Base-by-base conservation (phyloP, 1,139 yeast genomes). In the Sugiyamaella novakii region DNA sequence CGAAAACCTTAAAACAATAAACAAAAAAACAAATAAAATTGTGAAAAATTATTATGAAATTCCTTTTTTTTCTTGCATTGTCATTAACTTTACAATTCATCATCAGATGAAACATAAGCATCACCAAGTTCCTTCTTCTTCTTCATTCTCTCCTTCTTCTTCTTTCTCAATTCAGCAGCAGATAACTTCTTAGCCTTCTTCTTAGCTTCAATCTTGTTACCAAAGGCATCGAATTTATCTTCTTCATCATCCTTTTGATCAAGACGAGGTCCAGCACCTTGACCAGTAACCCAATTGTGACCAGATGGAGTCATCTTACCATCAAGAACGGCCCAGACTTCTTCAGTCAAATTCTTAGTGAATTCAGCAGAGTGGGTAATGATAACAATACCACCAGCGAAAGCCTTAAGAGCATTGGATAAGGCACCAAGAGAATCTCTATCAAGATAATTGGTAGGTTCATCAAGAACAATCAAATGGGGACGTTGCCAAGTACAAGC, bases 401-500 rank as follows among this genome's bases (percentile, higher is more conserved):
- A 92, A 69, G 87, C 81, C 87, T 92, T 92, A 79, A 92, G 81
- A 71, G 98, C 98, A 83, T 88, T 91, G 61, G 98, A 92, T 74
- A 92, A 84, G 75, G 98, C 98, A 73, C 98, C 98, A 72, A 92
- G 84, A 63, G 98, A 92, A 79, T 92, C 98, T 80, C 98, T 84
- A 77, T 92, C 98, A 81, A 92, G 83, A 78, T 92, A 92, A 80
- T 92, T 92, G 71, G 98, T 92, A 51, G 70, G 70, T 81, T 89
- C 97, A 82, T 92, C 98, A 76, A 92, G 87, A 68, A 92, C 98
- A 68, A 92, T 91, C 81, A 92, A 83, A 76, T 92, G 98, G 72
- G 98, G 98, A 84, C 98, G 91, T 82, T 91, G 97, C 98, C 98
- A 92, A 58, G 98, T 89, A 84, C 98, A 88, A 77, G 98, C 98